phyloP scores from a whole-genome alignment of 257 asterid genomes.

The Solanum chmielewskii region DNA sequence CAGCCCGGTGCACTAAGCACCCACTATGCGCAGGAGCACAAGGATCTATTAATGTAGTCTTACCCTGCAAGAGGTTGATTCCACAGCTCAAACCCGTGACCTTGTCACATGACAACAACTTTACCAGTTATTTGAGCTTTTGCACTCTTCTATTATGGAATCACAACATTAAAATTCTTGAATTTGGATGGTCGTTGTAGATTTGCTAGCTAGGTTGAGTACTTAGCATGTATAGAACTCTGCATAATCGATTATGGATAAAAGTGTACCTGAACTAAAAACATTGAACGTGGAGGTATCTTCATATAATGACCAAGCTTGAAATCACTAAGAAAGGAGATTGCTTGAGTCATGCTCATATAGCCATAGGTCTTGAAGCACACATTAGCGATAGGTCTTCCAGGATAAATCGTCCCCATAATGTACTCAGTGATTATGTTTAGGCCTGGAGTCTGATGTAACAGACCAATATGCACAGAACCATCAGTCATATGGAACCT shows the following conservation, averaged over 20 bases:
- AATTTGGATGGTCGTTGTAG: background rate
- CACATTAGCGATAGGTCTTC: conserved; percentile 68
- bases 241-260: background rate
- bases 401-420: conserved; percentile 68
- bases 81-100: background rate
- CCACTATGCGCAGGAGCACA: background rate
- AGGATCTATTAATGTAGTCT: background rate
- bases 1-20: background rate
- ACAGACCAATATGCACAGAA: background rate
- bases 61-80: background rate
- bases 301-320: conserved; percentile 86
- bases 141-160: background rate
- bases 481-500: background rate
- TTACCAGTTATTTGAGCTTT: background rate
- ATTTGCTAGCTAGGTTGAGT: background rate
- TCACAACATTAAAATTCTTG: background rate
- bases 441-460: conserved; percentile 49
- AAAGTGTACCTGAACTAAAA: conserved; percentile 60
- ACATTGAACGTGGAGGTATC: conserved; percentile 82
- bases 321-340: conserved; percentile 67
- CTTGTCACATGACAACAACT: background rate
- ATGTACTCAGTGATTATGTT: conserved; percentile 58
- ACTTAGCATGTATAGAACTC: background rate
- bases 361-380: conserved; percentile 68
- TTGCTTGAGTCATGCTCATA: conserved; percentile 71